Percentiles rank a stretch among this genome's conserved stretches.
phyloP scores from a whole-genome alignment of 1,284 basidiomycete species.

The Ceratobasidium sp. region DNA sequence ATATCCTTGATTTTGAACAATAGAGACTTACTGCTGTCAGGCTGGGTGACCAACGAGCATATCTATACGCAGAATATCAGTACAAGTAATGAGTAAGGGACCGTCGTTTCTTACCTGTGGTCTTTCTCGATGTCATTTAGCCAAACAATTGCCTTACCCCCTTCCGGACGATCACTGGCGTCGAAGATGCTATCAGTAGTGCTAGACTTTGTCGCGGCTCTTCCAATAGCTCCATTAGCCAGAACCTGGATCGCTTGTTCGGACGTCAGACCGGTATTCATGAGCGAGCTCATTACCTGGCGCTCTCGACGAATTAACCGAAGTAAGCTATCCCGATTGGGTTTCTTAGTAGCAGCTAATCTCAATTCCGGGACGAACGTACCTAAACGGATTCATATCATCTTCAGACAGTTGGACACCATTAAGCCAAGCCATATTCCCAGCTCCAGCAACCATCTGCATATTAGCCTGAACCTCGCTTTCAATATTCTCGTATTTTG shows the following conservation, averaged over 20 bases:
- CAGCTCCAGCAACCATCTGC: constrained; percentile 66
- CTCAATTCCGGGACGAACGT: constrained; percentile 49
- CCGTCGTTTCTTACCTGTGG: constrained; percentile 63
- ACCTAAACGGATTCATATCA: constrained; percentile 80
- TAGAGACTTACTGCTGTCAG: constrained; percentile 63
- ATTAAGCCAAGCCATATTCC: constrained; percentile 81
- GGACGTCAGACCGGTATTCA: constrained; percentile 71
- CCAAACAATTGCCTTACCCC: constrained; percentile 80
- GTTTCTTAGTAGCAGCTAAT: background rate
- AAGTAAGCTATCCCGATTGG: constrained; percentile 66
- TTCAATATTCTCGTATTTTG: constrained; percentile 61
- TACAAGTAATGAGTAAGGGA: background rate
- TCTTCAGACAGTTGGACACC: constrained; percentile 72
- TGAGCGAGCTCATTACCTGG: constrained; percentile 71
- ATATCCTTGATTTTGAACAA: constrained; percentile 12
- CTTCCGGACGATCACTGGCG: constrained; percentile 87
- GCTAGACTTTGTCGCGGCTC: constrained; percentile 64
- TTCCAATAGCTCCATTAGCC: constrained; percentile 69
- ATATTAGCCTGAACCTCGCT: constrained; percentile 73
- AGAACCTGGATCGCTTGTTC: constrained; percentile 79
- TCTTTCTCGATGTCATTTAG: constrained; percentile 94
- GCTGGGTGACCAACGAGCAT: constrained; percentile 67
- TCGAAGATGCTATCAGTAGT: constrained; percentile 84
- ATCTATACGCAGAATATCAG: constrained; percentile 57
- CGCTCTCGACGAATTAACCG: constrained; percentile 81